Conservation (phyloP, 352 stramenopile genomes). For the Phytophthora tentaculata region DNA sequence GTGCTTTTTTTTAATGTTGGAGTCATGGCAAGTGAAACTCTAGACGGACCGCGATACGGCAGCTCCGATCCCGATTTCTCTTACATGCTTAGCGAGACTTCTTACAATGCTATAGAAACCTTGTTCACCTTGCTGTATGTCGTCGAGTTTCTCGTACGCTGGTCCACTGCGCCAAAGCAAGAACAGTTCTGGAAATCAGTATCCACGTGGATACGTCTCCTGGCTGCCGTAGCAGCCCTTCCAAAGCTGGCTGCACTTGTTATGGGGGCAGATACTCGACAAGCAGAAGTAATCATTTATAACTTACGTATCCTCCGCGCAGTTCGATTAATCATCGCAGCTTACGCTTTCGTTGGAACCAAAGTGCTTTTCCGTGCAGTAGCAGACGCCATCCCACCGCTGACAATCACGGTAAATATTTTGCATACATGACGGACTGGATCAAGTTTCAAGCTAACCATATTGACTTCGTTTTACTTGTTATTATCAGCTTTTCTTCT, state of each 20-base stretch:
- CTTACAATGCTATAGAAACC: constrained; percentile 37
- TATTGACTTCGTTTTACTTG: not conserved
- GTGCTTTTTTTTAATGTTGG: constrained; percentile 47
- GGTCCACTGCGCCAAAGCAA: constrained; percentile 27
- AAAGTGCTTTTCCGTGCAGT: constrained; percentile 52
- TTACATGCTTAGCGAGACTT: constrained; percentile 41
- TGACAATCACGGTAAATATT: constrained; percentile 53
- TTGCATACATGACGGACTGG: not conserved
- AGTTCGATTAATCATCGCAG: constrained; percentile 42
- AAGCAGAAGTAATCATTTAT: constrained; percentile 27
- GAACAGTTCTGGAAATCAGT: constrained; percentile 41
- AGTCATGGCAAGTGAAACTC: constrained; percentile 49
- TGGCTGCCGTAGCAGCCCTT: constrained; percentile 43
- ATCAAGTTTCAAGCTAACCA: constrained; percentile 6
- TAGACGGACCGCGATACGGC: constrained; percentile 60
- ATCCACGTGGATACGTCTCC: constrained; percentile 38
- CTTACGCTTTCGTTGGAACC: constrained; percentile 47
- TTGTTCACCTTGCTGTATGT: constrained; percentile 54
- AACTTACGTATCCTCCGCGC: constrained; percentile 48
- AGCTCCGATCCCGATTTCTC: constrained; percentile 49
- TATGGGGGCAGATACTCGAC: not conserved
- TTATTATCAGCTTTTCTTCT: constrained; percentile 49
- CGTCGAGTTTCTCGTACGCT: constrained; percentile 51
- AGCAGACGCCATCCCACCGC: constrained; percentile 40
- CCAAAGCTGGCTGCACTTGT: constrained; percentile 21